phyloP scores from a whole-genome alignment of 768 basidiomycete species.

The Lactifluus rugatus region DNA sequence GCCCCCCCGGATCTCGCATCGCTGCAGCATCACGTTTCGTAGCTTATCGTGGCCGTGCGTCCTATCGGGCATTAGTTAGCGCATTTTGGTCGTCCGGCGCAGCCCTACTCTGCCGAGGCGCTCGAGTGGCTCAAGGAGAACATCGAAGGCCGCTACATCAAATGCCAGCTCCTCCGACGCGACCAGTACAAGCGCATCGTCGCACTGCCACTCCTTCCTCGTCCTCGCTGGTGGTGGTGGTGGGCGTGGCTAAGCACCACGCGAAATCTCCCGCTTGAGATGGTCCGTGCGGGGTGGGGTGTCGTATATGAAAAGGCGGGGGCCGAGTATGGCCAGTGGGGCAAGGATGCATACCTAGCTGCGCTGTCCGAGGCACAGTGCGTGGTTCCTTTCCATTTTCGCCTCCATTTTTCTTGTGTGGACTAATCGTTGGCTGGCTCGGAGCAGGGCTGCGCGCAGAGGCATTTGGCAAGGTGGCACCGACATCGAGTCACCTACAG shows the following conservation, averaged over 20 bases:
- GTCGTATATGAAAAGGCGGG: constrained; percentile 68
- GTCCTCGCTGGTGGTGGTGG: constrained; percentile 45
- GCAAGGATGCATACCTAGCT: constrained; percentile 52
- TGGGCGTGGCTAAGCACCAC: constrained; percentile 33
- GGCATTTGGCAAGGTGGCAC: constrained; percentile 34
- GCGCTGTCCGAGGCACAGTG: constrained; percentile 63
- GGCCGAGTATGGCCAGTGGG: constrained; percentile 67
- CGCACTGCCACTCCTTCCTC: constrained; percentile 48
- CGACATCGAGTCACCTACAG: constrained; percentile 32
- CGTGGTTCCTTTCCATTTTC: constrained; percentile 18
- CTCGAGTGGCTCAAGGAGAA: constrained; percentile 56
- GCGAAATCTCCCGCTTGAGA: constrained; percentile 44
- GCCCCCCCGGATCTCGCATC: background rate
- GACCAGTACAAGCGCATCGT: constrained; percentile 86
- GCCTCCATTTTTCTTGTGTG: background rate
- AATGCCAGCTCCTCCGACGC: constrained; percentile 59
- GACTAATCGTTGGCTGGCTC: background rate
- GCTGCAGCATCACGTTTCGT: background rate
- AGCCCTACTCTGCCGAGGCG: constrained; percentile 67
- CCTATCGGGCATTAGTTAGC: constrained; percentile 32
- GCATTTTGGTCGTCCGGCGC: constrained; percentile 76
- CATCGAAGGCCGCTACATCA: constrained; percentile 50
- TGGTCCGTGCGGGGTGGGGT: constrained; percentile 73
- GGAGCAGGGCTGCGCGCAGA: constrained; percentile 20
- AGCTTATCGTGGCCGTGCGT: no score